These are phyloP conservation scores for Asclepias syriaca DNA, from an alignment of 257 asterid species.

Conservation along the genomic window DNA sequence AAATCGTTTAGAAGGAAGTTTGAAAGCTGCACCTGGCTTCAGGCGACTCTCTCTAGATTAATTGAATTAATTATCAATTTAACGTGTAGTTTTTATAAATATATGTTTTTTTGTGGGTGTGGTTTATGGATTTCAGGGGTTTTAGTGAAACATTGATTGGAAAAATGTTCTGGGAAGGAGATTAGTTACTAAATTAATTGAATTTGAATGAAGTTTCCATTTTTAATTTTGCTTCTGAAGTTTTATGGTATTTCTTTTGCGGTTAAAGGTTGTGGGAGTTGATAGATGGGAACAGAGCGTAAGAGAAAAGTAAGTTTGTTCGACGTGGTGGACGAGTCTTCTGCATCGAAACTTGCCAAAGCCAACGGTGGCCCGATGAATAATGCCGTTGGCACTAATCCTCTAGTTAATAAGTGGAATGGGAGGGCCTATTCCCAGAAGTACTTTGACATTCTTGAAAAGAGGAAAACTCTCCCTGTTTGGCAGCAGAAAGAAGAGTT, in stretches of 20 bases:
- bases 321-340: conserved; percentile 80
- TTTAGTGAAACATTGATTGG: neutral
- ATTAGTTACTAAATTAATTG: neutral
- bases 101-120: neutral
- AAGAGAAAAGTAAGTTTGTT: conserved; percentile 93
- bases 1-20: neutral
- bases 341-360: conserved; percentile 49
- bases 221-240: neutral
- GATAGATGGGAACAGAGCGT: conserved; percentile 83
- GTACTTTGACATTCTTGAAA: conserved; percentile 75
- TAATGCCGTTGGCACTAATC: conserved; percentile 15
- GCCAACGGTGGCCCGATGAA: conserved; percentile 33
- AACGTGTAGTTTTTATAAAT: neutral
- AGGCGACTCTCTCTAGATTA: neutral
- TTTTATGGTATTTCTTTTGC: neutral
- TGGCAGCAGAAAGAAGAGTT: conserved; percentile 98
- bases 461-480: conserved; percentile 84
- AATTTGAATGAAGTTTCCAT: neutral
- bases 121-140: neutral
- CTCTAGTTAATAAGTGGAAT: conserved; percentile 63
- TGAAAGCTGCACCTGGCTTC: neutral
- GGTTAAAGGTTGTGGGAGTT: neutral
- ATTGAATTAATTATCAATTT: neutral
- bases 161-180: neutral
- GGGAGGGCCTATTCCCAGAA: conserved; percentile 65